Base-by-base conservation (phyloP, 495 filamentous ascomycete genomes). In the Immersiella caudata region DNA sequence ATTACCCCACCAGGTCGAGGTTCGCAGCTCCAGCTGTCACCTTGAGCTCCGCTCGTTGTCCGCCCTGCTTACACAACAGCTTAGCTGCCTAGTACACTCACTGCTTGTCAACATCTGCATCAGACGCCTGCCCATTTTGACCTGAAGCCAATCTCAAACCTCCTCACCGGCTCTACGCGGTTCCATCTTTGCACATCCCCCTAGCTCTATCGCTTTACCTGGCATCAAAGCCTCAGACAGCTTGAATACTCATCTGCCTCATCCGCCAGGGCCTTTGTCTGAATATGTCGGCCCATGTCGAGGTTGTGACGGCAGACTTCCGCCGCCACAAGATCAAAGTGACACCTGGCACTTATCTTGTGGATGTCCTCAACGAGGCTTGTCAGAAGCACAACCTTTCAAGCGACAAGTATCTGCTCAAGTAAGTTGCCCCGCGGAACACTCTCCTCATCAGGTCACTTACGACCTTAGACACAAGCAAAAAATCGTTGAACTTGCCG, bases 261-360 rank as follows among this genome's bases (percentile, higher is more conserved):
- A 25, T 36, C 22, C 9, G 9, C 49, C 18, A 11, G 56, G 24
- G 25, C 56, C 24, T 14, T 16, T 29, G 1, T 59, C 6, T 22
- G 33, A 81, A 67, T 69, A 97, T 97, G 92, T 89, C 92, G 67
- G 90, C 94, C 36, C 91, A 95, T 76, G 91, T 99, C 65, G 89
- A 94, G 68, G 91, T 99, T 46, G 85, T 97, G 55, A 91, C 94
- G 74, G 84, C 89, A 40, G 87, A 90, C 66, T 86, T 91, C 67
- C 86, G 88, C 67, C 85, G 90, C 70, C 84, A 85, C 40, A 90
- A 85, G n/a, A 81, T 99, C 75, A 96, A 95, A 77, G 93, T 94
- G 35, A 89, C 84, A 0, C 93, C 96, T 6, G 84, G 83, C 27
- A 96, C 87, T 67, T 87, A 90, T 66, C 78, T 99, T 63, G 89